phyloP scores from a whole-genome alignment of 192 early-diverging fungal genomes.

The Anaeromyces robustus region DNA sequence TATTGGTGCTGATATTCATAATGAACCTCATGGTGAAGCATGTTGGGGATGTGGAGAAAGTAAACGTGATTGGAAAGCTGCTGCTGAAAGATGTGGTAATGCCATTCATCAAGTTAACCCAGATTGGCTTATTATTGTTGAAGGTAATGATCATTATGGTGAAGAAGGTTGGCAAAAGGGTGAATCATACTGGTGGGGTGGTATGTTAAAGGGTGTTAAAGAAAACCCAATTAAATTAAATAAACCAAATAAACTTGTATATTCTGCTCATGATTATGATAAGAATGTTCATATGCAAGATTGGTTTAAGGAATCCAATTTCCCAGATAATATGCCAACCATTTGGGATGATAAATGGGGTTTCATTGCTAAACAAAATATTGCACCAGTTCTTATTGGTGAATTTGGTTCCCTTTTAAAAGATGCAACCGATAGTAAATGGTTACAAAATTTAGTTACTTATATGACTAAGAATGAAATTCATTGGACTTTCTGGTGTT shows the following conservation, averaged over 20 bases:
- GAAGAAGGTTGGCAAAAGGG: conserved; percentile 2
- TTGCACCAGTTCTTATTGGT: conserved; percentile 13
- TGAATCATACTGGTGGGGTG: conserved; percentile 10
- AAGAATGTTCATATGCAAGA: conserved; percentile 2
- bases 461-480: conserved; percentile 6
- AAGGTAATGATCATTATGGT: conserved; percentile 5
- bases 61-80: background rate
- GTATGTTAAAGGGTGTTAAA: conserved; percentile 4
- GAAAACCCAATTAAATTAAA: conserved; percentile 6
- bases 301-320: conserved; percentile 16
- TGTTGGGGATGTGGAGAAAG: conserved; percentile 13
- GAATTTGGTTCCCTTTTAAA: conserved; percentile 14
- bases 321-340: conserved; percentile 11
- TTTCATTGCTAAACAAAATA: conserved; percentile 6
- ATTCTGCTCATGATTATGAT: conserved; percentile 7
- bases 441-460: conserved; percentile 6
- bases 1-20: conserved; percentile 11
- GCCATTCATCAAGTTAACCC: conserved; percentile 8
- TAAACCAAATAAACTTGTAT: conserved; percentile 9
- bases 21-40: conserved; percentile 10
- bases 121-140: conserved; percentile 14
- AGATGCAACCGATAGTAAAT: conserved; percentile 8
- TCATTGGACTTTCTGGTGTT: conserved; percentile 17
- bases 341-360: conserved; percentile 15
- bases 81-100: conserved; percentile 10